phyloP scores from a whole-genome alignment of 2,329 filamentous ascomycete species.

The Fusarium verrucosum region DNA sequence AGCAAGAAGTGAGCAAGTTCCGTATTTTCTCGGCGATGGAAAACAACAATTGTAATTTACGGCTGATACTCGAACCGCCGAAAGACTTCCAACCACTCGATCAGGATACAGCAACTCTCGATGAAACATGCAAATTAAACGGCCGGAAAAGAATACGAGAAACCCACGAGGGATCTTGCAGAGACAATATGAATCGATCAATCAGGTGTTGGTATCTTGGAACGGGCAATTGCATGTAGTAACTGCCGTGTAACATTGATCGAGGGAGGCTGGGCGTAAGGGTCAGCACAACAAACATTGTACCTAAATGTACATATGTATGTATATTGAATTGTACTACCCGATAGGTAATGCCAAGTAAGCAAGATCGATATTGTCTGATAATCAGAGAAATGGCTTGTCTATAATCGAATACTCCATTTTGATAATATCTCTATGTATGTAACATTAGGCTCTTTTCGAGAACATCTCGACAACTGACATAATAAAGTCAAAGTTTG shows the following conservation, averaged over 20 bases:
- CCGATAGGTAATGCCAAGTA: not conserved
- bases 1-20: not conserved
- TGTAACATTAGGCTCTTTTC: not conserved
- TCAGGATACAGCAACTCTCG: not conserved
- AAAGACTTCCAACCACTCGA: constrained; percentile 3
- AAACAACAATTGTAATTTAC: not conserved
- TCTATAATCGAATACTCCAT: too few species aligned
- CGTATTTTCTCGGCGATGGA: not conserved
- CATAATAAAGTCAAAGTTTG: constrained; percentile 30
- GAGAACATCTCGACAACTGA: not conserved
- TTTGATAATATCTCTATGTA: too few species aligned
- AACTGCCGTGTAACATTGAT: constrained; percentile 26
- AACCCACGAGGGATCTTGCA: constrained; percentile 6
- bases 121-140: constrained; percentile 1
- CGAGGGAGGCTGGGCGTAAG: constrained; percentile 35
- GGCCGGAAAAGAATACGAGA: constrained; percentile 25
- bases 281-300: constrained; percentile 9
- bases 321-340: constrained; percentile 17
- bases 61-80: not conserved
- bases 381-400: not conserved
- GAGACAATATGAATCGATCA: constrained; percentile 17
- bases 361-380: not conserved
- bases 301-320: too few species aligned
- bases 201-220: constrained; percentile 12
- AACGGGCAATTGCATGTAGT: constrained; percentile 21